Conservation (phyloP, 192 early-diverging fungal genomes). For the Linnemannia elongata region DNA sequence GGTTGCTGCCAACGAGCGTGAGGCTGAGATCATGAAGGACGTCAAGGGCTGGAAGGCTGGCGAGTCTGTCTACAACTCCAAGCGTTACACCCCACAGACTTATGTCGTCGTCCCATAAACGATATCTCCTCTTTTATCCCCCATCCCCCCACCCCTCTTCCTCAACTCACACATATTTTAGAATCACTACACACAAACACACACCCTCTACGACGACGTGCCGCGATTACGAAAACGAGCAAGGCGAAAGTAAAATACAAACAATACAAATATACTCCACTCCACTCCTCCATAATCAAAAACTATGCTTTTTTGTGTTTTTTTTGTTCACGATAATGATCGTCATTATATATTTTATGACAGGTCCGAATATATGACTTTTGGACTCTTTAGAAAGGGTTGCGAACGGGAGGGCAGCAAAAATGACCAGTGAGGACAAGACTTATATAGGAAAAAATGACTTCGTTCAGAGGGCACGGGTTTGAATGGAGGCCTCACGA, state of each 20-base stretch:
- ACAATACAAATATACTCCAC: background rate
- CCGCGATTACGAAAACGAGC: background rate
- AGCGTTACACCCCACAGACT: slow-evolving; percentile 80
- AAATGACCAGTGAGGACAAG: too few species aligned
- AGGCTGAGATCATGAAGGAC: slow-evolving; percentile 90
- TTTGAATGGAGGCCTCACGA: slow-evolving; percentile 44
- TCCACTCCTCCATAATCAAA: background rate
- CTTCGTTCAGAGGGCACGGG: slow-evolving; percentile 26
- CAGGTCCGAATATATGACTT: too few species aligned
- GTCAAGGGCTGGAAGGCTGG: slow-evolving; percentile 82
- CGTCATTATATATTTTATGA: too few species aligned
- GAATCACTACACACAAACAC: background rate
- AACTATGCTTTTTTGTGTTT: too few species aligned
- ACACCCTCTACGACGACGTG: background rate
- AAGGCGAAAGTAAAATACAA: background rate
- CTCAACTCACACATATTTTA: background rate
- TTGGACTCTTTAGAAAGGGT: too few species aligned
- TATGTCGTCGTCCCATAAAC: slow-evolving; percentile 76
- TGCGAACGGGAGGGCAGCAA: too few species aligned
- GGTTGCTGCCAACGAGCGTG: slow-evolving; percentile 76
- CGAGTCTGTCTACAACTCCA: slow-evolving; percentile 93
- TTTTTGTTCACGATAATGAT: too few species aligned
- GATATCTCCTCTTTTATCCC: background rate
- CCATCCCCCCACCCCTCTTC: background rate
- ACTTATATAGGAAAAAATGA: background rate